Evolutionary conservation across 768 basidiomycete species (phyloP), one percentile per base, ranked within the genome.

Genomic region (Neoboletus magnificus): DNA sequence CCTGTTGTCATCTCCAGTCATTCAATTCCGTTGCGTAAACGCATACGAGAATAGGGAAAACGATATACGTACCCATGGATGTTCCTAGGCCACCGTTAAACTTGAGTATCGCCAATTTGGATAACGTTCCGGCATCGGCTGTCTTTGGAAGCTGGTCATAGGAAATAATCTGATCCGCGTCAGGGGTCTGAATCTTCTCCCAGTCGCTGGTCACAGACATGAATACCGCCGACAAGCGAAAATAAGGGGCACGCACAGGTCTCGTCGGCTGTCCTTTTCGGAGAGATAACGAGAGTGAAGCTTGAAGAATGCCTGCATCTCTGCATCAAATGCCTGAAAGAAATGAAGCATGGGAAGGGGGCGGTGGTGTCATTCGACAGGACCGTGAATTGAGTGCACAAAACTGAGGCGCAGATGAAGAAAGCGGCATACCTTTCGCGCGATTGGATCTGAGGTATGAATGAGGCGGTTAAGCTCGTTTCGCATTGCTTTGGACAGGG

Each of bases 261-360:
- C 89, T 65, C 85, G 80, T 70, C 83, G 85, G 76, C 89, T 87
- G 37, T 93, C 93, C 60, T 88, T 87, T 73, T 97, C 92, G 22
- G 84, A 75, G 61, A 97, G 87, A 76, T 93, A 97, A 62, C 94
- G 89, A 69, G 91, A 95, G 81, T 96, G 95, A 65, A 98, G 89
- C 65, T 87, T 85, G 82, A 93, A 94, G 81, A 97, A 98, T 56
- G 87, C 86, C 72, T 93, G 87, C 93, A 98, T 96, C 77, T 98
- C 93, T 39, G 85, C 87, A 74, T 93, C 89, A 76, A 98, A 97
- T 13, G 66, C 64, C 78, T 79, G 48, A 27, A 18, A 33, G 42
- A 41, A 32, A 46, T 35, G 40, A 49, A 13, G 36, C 35, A 52
- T 5, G 15, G 75, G 4, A 23, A 42, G 23, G 32, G 12, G 43